Percentiles rank a stretch among this genome's conserved stretches.
phyloP scores from a whole-genome alignment of 768 basidiomycete genomes.

The Pholiota microspora region DNA sequence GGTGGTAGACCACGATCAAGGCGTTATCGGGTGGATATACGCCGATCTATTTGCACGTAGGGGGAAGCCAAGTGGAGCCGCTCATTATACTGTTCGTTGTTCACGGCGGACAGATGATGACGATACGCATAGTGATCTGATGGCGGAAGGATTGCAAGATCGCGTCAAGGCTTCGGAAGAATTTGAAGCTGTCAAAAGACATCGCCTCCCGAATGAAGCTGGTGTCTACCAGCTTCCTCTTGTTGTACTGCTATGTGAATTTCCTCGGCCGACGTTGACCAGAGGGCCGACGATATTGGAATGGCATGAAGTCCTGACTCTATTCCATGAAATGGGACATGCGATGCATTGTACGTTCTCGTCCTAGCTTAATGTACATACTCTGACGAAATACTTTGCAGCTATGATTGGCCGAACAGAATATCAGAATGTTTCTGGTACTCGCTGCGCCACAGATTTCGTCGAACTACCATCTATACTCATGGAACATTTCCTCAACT shows the following conservation, averaged over 20 bases:
- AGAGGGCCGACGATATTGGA: slow-evolving; percentile 71
- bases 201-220: slow-evolving; percentile 55
- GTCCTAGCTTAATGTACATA: not conserved
- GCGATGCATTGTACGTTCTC: slow-evolving; percentile 92
- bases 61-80: slow-evolving; percentile 89
- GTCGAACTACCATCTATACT: slow-evolving; percentile 97
- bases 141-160: slow-evolving; percentile 35
- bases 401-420: slow-evolving; percentile 98
- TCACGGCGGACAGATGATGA: slow-evolving; percentile 92
- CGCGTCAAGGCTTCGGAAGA: slow-evolving; percentile 47
- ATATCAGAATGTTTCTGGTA: slow-evolving; percentile 97
- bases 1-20: slow-evolving; percentile 86
- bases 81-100: slow-evolving; percentile 97
- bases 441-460: slow-evolving; percentile 97
- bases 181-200: slow-evolving; percentile 63
- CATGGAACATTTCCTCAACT: slow-evolving; percentile 97
- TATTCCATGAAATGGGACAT: slow-evolving; percentile 99
- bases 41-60: slow-evolving; percentile 84
- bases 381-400: slow-evolving; percentile 28
- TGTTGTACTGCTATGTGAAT: slow-evolving; percentile 90
- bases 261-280: slow-evolving; percentile 59
- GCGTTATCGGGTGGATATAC: slow-evolving; percentile 92
- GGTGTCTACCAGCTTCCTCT: slow-evolving; percentile 87
- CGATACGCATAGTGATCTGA: slow-evolving; percentile 67
- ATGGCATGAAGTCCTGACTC: slow-evolving; percentile 92